phyloP scores from a whole-genome alignment of 2,329 filamentous ascomycete genomes.

The Tolypocladium sp. region DNA sequence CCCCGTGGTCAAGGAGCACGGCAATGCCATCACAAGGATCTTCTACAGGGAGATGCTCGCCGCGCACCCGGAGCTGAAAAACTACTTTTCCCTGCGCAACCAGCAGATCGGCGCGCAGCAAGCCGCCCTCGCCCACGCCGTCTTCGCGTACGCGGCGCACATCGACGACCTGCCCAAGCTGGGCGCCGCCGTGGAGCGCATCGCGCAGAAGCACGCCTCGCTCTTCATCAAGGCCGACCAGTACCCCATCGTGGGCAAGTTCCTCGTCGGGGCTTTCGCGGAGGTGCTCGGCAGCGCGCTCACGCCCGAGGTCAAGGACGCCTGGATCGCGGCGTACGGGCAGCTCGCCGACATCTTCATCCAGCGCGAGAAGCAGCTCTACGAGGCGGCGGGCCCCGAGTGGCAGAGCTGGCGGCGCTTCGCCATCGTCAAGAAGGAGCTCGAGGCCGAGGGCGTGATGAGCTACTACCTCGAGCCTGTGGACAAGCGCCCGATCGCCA shows the following conservation, averaged over 20 bases:
- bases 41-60: slow-evolving; percentile 64
- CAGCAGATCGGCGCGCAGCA: slow-evolving; percentile 61
- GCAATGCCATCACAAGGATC: slow-evolving; percentile 56
- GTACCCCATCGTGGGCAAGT: slow-evolving; percentile 60
- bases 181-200: slow-evolving; percentile 49
- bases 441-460: slow-evolving; percentile 51
- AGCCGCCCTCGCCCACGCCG: slow-evolving; percentile 56
- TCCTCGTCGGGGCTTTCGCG: slow-evolving; percentile 59
- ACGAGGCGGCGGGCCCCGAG: slow-evolving; percentile 33
- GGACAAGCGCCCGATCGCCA: slow-evolving; percentile 47
- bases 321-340: slow-evolving; percentile 64
- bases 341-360: slow-evolving; percentile 66
- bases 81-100: slow-evolving; percentile 62
- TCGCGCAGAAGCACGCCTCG: slow-evolving; percentile 68
- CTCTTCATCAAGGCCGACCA: slow-evolving; percentile 61
- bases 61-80: slow-evolving; percentile 55
- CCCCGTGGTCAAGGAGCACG: slow-evolving; percentile 61
- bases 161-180: slow-evolving; percentile 61
- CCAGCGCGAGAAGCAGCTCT: slow-evolving; percentile 50
- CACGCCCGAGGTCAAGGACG: slow-evolving; percentile 56
- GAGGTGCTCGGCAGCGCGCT: slow-evolving; percentile 58
- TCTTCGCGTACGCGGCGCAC: slow-evolving; percentile 64
- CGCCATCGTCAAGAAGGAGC: slow-evolving; percentile 49
- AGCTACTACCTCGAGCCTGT: slow-evolving; percentile 60
- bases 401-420: slow-evolving; percentile 44